A percentile compares a stretch with the other conserved stretches of the same genome.
Evolutionary conservation across 306 rosid species (phyloP).

Genomic region (Datisca glomerata): DNA sequence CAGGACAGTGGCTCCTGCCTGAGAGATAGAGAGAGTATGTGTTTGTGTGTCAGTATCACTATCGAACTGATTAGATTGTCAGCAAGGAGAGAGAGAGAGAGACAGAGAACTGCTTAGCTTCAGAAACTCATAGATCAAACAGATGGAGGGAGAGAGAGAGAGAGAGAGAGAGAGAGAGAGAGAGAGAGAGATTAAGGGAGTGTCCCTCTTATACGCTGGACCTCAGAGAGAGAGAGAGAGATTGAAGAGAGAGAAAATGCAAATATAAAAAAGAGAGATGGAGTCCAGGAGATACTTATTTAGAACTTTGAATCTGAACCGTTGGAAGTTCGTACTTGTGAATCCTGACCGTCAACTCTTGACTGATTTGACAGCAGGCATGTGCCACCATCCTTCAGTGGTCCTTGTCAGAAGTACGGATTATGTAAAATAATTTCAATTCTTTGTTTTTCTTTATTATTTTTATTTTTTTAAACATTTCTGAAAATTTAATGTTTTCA

Average conservation of each 20-base stretch:
- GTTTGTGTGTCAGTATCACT: constrained; percentile 30
- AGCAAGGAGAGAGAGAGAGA: constrained; percentile 13
- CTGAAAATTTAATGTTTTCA: too few relatives aligned
- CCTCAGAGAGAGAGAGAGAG: background rate
- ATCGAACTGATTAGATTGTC: constrained; percentile 38
- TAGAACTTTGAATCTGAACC: constrained; percentile 22
- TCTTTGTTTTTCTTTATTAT: background rate
- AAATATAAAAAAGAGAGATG: constrained; percentile 24
- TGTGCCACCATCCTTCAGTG: constrained; percentile 91
- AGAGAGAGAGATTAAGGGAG: background rate
- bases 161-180: constrained; percentile 15
- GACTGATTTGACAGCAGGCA: constrained; percentile 74
- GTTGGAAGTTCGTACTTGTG: constrained; percentile 30
- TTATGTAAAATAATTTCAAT: constrained; percentile 11
- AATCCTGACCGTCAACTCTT: constrained; percentile 20
- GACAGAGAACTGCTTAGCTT: constrained; percentile 5
- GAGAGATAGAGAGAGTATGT: constrained; percentile 9
- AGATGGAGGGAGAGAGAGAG: constrained; percentile 15
- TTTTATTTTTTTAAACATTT: background rate
- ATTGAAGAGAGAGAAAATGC: background rate
- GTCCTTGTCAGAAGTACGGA: constrained; percentile 87
- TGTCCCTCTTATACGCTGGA: background rate
- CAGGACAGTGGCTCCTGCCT: constrained; percentile 12
- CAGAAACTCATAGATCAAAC: constrained; percentile 22
- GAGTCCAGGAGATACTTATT: constrained; percentile 25